A percentile compares a stretch with the other conserved stretches of the same genome.
These are phyloP conservation scores for Salix arbutifolia DNA, from an alignment of 345 rosid genomes.

Conservation along the genomic window DNA sequence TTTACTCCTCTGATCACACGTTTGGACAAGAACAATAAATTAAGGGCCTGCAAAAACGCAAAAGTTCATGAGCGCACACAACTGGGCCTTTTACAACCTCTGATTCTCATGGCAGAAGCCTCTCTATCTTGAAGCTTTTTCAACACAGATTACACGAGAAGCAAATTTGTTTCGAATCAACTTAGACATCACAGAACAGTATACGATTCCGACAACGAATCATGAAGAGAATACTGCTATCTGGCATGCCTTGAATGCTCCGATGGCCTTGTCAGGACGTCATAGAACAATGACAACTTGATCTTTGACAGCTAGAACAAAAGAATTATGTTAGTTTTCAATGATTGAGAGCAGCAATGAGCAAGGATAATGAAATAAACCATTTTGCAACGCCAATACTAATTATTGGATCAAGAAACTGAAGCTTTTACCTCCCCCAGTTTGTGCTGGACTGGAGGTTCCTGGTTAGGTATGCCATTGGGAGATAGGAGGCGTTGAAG, in stretches of 20 bases:
- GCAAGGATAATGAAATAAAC: neutral
- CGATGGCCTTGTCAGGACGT: neutral
- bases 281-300: neutral
- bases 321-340: neutral
- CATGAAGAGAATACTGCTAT: neutral
- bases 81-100: neutral
- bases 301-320: neutral
- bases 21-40: no score
- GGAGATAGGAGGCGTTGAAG: conserved; percentile 57
- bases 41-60: neutral
- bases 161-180: neutral
- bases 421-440: conserved; percentile 32
- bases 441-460: conserved; percentile 17
- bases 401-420: neutral
- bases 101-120: neutral
- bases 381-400: neutral
- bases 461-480: conserved; percentile 32
- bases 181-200: neutral
- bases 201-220: neutral
- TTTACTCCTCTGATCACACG: no score
- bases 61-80: neutral
- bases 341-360: neutral
- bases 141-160: neutral
- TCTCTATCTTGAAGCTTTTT: no score
- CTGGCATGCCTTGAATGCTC: neutral